Conservation (phyloP, 768 basidiomycete species). For the Macrolepiota fuliginosa region DNA sequence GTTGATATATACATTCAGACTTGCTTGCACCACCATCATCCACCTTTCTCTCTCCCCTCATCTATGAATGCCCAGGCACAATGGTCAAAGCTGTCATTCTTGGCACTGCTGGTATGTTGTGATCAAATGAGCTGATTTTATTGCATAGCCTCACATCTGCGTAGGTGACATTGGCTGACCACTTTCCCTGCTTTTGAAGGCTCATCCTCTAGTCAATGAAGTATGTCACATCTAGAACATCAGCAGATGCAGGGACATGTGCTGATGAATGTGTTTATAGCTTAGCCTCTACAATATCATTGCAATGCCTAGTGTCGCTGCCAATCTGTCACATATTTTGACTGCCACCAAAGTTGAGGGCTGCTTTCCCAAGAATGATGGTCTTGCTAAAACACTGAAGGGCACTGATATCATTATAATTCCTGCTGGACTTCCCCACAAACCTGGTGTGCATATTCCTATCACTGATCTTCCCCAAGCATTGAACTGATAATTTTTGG, state of each 20-base stretch:
- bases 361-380: constrained; percentile 76
- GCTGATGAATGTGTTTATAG: constrained; percentile 33
- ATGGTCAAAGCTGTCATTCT: constrained; percentile 90
- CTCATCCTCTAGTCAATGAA: constrained; percentile 77
- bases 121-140: not conserved
- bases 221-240: constrained; percentile 32
- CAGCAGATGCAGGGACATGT: not conserved
- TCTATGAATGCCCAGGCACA: constrained; percentile 20
- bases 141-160: not conserved
- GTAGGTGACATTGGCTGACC: constrained; percentile 97
- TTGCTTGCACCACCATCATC: constrained; percentile 16
- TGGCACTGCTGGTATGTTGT: constrained; percentile 79
- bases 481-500: constrained; percentile 12
- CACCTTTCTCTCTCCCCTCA: constrained; percentile 21
- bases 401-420: constrained; percentile 92
- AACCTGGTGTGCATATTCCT: constrained; percentile 80
- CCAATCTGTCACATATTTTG: constrained; percentile 91
- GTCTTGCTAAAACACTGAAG: constrained; percentile 76
- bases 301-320: constrained; percentile 95
- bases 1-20: no score
- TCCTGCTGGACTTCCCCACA: constrained; percentile 95
- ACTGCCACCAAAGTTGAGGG: constrained; percentile 85
- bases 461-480: constrained; percentile 1
- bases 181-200: constrained; percentile 87
- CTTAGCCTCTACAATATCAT: constrained; percentile 95